phyloP scores from a whole-genome alignment of 225 moss, liverwort and hornwort genomes.

The Pseudoscleropodium purum region DNA sequence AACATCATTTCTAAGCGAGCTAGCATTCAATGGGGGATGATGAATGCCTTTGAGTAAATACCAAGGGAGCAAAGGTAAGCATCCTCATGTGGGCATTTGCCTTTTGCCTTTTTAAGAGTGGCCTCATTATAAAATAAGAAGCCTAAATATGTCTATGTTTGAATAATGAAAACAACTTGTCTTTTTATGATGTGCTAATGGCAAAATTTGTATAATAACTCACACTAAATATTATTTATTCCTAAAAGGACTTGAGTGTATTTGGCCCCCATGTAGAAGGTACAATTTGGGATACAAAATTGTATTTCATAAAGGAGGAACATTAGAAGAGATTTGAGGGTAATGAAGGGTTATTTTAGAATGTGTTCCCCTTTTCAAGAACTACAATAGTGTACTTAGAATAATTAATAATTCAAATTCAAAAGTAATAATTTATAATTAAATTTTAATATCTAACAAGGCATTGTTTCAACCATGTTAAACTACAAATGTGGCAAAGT shows the following conservation, averaged over 20 bases:
- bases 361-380: too few species aligned
- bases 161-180: background rate
- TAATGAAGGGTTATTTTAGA: too few species aligned
- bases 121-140: background rate
- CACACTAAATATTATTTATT: background rate
- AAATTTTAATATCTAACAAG: too few species aligned
- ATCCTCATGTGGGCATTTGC: rapidly evolving
- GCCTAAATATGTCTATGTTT: background rate
- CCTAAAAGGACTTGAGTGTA: rapidly evolving
- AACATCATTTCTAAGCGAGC: background rate
- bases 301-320: background rate
- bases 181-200: background rate
- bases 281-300: background rate
- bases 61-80: background rate
- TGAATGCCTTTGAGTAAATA: background rate
- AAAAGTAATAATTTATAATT: too few species aligned
- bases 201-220: background rate
- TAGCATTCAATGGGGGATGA: background rate
- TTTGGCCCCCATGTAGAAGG: background rate
- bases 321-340: too few species aligned
- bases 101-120: background rate
- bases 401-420: too few species aligned
- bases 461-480: too few species aligned
- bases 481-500: too few species aligned
- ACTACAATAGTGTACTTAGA: too few species aligned